Percentiles rank a stretch among this genome's conserved stretches.
phyloP scores from a whole-genome alignment of 441 rosid species.

The Flueggea neowawraea region DNA sequence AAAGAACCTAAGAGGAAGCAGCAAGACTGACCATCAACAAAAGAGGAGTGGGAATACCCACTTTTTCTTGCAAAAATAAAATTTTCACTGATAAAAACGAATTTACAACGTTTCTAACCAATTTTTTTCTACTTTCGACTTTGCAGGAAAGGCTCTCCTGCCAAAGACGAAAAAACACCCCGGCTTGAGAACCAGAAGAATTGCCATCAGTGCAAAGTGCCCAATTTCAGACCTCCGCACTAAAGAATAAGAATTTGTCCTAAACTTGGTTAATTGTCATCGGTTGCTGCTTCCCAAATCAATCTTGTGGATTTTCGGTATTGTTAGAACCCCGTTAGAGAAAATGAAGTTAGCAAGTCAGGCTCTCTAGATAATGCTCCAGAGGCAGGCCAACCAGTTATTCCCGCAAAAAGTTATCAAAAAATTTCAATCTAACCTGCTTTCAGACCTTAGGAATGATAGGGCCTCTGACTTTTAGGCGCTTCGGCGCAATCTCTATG shows the following conservation, averaged over 20 bases:
- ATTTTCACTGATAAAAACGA: conserved; percentile 14
- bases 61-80: conserved; percentile 6
- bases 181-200: conserved; percentile 61
- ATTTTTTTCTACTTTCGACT: conserved; percentile 28
- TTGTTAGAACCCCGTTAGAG: conserved; percentile 58
- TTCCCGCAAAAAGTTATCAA: conserved; percentile 17
- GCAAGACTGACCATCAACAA: conserved; percentile 25
- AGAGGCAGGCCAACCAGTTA: conserved; percentile 24
- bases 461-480: conserved; percentile 79
- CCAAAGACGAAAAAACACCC: conserved; percentile 42
- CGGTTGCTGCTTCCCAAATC: conserved; percentile 44
- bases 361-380: conserved; percentile 35
- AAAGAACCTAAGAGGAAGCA: conserved; percentile 44
- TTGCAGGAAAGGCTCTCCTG: conserved; percentile 41
- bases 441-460: conserved; percentile 36
- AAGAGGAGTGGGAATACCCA: conserved; percentile 27
- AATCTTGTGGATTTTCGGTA: conserved; percentile 30
- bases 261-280: conserved; percentile 38
- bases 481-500: conserved; percentile 65
- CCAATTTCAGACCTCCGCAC: conserved; percentile 53
- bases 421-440: conserved; percentile 42
- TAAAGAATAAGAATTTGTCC: conserved; percentile 54
- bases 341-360: conserved; percentile 49
- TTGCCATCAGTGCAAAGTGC: conserved; percentile 36
- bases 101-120: conserved; percentile 39